Conservation (phyloP, 108 stramenopile genomes). For the Nannochloropsis oceanica region DNA sequence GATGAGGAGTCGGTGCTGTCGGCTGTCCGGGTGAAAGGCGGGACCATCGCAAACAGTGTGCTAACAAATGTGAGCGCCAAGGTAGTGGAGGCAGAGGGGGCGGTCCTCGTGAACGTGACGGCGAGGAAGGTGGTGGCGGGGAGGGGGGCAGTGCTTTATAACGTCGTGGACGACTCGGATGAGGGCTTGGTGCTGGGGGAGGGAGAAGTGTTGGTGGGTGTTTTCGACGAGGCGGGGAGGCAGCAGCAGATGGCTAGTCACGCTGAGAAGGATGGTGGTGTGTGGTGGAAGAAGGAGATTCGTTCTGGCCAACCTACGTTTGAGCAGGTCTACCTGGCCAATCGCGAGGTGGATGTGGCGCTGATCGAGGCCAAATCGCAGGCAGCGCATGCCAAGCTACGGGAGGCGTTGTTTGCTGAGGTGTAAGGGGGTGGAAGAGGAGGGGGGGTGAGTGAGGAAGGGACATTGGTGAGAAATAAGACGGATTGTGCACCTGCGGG, state of each 20-base stretch:
- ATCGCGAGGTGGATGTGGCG: conserved; percentile 54
- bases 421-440: background rate
- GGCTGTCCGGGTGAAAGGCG: conserved; percentile 37
- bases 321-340: conserved; percentile 66
- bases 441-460: too few relatives aligned
- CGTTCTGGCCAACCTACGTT: conserved; percentile 58
- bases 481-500: too few relatives aligned
- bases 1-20: conserved; percentile 10
- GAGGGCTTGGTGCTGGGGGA: conserved; percentile 61
- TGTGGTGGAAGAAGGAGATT: conserved; percentile 57
- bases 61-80: conserved; percentile 54
- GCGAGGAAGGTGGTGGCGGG: conserved; percentile 77
- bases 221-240: conserved; percentile 56
- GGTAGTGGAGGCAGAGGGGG: conserved; percentile 65
- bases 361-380: background rate
- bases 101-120: conserved; percentile 89
- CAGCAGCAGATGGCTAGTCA: conserved; percentile 49
- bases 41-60: conserved; percentile 54
- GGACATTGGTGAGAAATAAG: too few relatives aligned
- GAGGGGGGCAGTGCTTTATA: conserved; percentile 77
- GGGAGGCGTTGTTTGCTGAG: background rate
- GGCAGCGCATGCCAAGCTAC: background rate
- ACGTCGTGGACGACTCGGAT: conserved; percentile 61
- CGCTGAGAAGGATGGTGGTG: conserved; percentile 64
- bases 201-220: conserved; percentile 78